Evolutionary conservation across 2,329 filamentous ascomycete genomes (phyloP), one percentile per base, ranked within the genome.

Genomic region (Exophiala mesophila): DNA sequence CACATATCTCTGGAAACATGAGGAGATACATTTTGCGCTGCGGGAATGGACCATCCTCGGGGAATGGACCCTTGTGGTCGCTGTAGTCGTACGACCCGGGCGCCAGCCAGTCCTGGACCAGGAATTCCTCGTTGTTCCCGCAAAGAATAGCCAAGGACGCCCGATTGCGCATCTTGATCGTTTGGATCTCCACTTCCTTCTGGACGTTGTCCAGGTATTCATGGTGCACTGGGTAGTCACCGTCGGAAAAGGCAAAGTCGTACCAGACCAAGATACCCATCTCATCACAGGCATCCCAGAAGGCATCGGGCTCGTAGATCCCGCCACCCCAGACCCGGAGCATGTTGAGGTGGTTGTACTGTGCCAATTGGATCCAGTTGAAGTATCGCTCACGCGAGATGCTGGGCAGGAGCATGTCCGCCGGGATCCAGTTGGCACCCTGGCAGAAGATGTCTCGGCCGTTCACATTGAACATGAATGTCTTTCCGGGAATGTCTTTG

Each of bases 1-100:
- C 68, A 50, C 87, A 85, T 1, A 82, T 80, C 36, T 90, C 83
- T 3, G 83, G 76, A 1, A 96, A 74, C 5, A 95, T 66, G 63
- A 94, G 89, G 62, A 96, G 89, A 66, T 95, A 96, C 48, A 95
- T 94, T 59, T 94, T 95, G 21, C 89, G 78, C 1, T 89, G 88
- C 0, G 89, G 88, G 58, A 95, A 96, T 55, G 94, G 74, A 53
- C 85, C 85, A 66, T 96, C 83, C 16, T 46, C 49, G n/a, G n/a
- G n/a, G 47, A 78, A 84, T 2, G 87, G 86, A 8, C 79, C 74
- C 34, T 88, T 69, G 59, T 71, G 71, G 28, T 85, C 69, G 5
- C 79, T 73, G 47, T 78, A 83, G 50, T 95, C 72, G 63, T 94
- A 94, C 1, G 79, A 85, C 47, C 95, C 72, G 0, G 74, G 73